Conservation (phyloP, 2,329 filamentous ascomycete genomes). For the Hypoxylon rubiginosum region DNA sequence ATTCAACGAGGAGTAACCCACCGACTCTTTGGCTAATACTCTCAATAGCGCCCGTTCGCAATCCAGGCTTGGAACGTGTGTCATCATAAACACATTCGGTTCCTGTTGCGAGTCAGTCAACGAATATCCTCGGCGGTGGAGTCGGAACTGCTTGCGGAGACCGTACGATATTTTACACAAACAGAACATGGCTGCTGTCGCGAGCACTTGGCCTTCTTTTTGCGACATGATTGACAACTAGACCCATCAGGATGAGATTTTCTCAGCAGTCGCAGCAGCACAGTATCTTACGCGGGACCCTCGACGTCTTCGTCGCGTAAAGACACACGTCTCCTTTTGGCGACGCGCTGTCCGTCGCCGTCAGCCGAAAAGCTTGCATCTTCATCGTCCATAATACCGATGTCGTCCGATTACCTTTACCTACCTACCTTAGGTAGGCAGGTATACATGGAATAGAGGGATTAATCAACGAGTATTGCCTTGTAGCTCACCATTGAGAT, state of each 20-base stretch:
- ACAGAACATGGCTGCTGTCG: slow-evolving; percentile 59
- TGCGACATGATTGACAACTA: slow-evolving; percentile 58
- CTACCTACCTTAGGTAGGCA: too few relatives aligned
- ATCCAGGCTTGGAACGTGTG: slow-evolving; percentile 51
- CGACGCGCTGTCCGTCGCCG: slow-evolving; percentile 4
- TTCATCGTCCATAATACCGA: slow-evolving; percentile 2
- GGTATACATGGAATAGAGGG: background rate
- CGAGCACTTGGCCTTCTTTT: slow-evolving; percentile 61
- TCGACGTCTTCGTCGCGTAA: slow-evolving; percentile 13
- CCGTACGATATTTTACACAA: slow-evolving; percentile 53
- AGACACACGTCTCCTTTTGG: slow-evolving; percentile 13
- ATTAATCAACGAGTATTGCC: background rate
- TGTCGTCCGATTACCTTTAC: background rate
- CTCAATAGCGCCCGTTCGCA: slow-evolving; percentile 54
- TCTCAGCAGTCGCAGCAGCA: background rate
- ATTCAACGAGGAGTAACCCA: slow-evolving; percentile 43
- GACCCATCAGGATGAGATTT: slow-evolving; percentile 2
- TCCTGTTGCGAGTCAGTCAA: slow-evolving; percentile 23
- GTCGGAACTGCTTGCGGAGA: background rate
- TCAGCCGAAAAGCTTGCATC: slow-evolving; percentile 1
- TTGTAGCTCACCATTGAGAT: background rate
- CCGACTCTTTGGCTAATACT: slow-evolving; percentile 52
- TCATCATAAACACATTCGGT: slow-evolving; percentile 55
- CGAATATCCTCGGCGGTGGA: background rate
- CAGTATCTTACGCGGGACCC: slow-evolving; percentile 15